These are phyloP conservation scores for Hirsutella minnesotensis DNA, from an alignment of 2,329 filamentous ascomycete species.

Conservation along the genomic window DNA sequence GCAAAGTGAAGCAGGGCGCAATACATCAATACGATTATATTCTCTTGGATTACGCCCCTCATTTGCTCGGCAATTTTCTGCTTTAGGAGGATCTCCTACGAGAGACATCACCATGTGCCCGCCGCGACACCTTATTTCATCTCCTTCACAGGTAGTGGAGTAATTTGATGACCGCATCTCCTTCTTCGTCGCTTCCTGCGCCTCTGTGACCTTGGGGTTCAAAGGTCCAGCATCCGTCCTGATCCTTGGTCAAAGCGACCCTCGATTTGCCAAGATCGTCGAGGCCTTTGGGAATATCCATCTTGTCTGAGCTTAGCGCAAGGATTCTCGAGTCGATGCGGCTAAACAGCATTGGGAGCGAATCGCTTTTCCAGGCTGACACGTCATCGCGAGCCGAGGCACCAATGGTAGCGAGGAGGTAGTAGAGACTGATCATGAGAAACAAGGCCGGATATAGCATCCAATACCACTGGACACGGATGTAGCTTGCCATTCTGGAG, in stretches of 20 bases:
- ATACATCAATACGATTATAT: too few relatives aligned
- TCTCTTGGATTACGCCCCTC: too few relatives aligned
- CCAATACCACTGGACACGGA: conserved; percentile 24
- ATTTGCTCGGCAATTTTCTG: too few relatives aligned
- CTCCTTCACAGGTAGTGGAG: not conserved
- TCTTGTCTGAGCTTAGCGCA: conserved; percentile 16
- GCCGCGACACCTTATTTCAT: not conserved
- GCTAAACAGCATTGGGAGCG: conserved; percentile 26
- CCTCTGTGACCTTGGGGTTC: conserved; percentile 6
- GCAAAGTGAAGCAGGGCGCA: too few relatives aligned
- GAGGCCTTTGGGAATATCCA: conserved; percentile 23
- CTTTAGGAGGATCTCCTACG: too few relatives aligned
- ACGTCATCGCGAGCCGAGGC: conserved; percentile 22
- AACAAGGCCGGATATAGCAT: conserved; percentile 21
- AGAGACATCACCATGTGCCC: too few relatives aligned
- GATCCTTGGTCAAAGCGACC: conserved; percentile 20
- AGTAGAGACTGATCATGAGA: conserved; percentile 21
- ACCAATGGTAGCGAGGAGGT: conserved; percentile 22
- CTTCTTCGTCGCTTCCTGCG: not conserved
- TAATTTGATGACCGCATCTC: not conserved
- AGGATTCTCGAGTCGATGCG: conserved; percentile 21
- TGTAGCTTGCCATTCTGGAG: conserved; percentile 16
- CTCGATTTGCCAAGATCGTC: conserved; percentile 20
- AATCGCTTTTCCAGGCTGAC: conserved; percentile 24
- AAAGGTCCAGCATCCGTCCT: conserved; percentile 25